Conservation (phyloP, 2,329 filamentous ascomycete genomes). For the Colletotrichum musae region DNA sequence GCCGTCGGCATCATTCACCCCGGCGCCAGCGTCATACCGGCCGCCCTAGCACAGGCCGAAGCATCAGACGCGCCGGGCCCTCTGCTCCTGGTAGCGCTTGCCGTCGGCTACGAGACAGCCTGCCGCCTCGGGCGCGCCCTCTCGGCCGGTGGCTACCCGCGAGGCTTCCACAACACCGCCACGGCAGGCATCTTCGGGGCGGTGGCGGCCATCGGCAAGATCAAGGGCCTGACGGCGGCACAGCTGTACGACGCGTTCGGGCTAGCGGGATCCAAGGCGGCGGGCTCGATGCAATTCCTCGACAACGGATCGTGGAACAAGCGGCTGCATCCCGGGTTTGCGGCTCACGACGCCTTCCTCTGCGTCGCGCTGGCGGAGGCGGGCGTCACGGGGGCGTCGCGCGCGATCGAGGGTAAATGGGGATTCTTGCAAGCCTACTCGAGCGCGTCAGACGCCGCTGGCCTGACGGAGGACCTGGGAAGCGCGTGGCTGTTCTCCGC, state of each 20-base stretch:
- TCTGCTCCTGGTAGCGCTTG: constrained; percentile 38
- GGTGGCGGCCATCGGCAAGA: constrained; percentile 45
- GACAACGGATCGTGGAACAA: constrained; percentile 50
- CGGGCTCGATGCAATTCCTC: constrained; percentile 50
- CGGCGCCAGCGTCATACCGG: constrained; percentile 56
- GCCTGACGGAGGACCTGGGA: constrained; percentile 42
- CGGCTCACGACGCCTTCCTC: constrained; percentile 48
- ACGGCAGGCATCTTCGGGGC: constrained; percentile 48
- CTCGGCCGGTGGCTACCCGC: constrained; percentile 45
- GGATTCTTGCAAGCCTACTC: constrained; percentile 45
- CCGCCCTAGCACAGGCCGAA: constrained; percentile 47
- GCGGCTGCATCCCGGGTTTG: constrained; percentile 47
- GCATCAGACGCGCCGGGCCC: constrained; percentile 7
- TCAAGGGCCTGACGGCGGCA: constrained; percentile 42
- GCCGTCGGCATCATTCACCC: constrained; percentile 57
- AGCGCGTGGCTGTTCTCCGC: constrained; percentile 44
- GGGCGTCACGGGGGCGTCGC: constrained; percentile 44
- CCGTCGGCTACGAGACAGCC: constrained; percentile 48
- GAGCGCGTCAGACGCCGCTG: constrained; percentile 36
- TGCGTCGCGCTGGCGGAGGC: constrained; percentile 45
- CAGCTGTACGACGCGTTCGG: constrained; percentile 45
- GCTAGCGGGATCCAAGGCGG: constrained; percentile 45
- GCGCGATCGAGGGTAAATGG: constrained; percentile 45
- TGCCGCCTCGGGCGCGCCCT: constrained; percentile 45
- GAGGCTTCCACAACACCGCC: constrained; percentile 48